A percentile compares a stretch with the other conserved stretches of the same genome.
Evolutionary conservation across 164 flowering plant genomes (phyloP).

Genomic region (Paratinospora sagittata): DNA sequence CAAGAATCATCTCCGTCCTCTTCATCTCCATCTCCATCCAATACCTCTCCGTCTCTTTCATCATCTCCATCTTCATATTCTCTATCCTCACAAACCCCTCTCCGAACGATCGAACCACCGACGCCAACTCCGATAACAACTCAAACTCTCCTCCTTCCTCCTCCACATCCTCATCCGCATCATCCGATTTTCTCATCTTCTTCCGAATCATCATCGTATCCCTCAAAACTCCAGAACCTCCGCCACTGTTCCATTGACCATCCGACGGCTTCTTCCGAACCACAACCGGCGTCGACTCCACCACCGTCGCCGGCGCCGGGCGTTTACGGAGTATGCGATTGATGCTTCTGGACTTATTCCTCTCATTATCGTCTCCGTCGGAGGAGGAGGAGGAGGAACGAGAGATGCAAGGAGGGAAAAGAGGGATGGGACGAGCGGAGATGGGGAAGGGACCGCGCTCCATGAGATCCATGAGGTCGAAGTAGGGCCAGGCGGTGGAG

Average conservation of each 20-base stretch:
- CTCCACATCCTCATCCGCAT: slow-evolving; percentile 14
- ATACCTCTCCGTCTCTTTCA: slow-evolving; percentile 56
- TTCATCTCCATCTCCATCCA: slow-evolving; percentile 80
- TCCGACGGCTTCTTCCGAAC: neutral
- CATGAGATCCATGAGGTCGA: slow-evolving; percentile 54
- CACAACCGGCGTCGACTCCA: slow-evolving; percentile 3
- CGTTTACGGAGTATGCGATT: slow-evolving; percentile 35
- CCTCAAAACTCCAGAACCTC: slow-evolving; percentile 18
- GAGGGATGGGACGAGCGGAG: slow-evolving; percentile 34
- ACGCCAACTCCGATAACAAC: slow-evolving; percentile 39
- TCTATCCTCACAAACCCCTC: slow-evolving; percentile 62
- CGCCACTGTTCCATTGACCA: slow-evolving; percentile 3
- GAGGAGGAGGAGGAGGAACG: neutral
- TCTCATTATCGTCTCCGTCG: slow-evolving; percentile 26
- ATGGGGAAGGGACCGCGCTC: slow-evolving; percentile 55
- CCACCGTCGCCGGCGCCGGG: slow-evolving; percentile 8
- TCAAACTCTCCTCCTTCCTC: slow-evolving; percentile 24
- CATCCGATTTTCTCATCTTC: slow-evolving; percentile 19
- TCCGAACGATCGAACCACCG: slow-evolving; percentile 48
- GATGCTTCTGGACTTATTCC: slow-evolving; percentile 39
- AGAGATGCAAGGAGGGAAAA: slow-evolving; percentile 1
- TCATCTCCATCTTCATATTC: slow-evolving; percentile 77
- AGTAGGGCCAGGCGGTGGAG: slow-evolving; percentile 52
- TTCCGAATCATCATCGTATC: slow-evolving; percentile 24
- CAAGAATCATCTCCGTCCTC: slow-evolving; percentile 60